Evolutionary conservation across 225 moss, liverwort and hornwort genomes (phyloP).

Genomic region (Ulota crispa): DNA sequence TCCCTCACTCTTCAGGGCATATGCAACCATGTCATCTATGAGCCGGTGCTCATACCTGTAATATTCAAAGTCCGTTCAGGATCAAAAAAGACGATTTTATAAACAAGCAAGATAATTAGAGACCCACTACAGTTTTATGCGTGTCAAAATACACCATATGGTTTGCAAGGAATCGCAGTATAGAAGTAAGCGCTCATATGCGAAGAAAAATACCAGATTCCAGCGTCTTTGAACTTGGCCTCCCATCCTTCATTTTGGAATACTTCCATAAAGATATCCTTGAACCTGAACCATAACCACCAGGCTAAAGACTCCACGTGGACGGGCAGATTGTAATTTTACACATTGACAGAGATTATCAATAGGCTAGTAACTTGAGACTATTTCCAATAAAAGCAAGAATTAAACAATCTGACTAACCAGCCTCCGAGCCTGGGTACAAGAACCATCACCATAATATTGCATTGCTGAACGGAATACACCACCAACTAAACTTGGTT

Average conservation of each 20-base stretch:
- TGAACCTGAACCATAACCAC: slow-evolving; percentile 63
- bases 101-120: not conserved
- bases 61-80: slow-evolving; percentile 3
- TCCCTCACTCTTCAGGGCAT: slow-evolving; percentile 85
- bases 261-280: slow-evolving; percentile 87
- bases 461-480: not conserved
- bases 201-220: slow-evolving; percentile 63
- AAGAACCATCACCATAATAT: not conserved
- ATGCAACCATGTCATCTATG: slow-evolving; percentile 98
- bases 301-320: not conserved
- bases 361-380: not conserved
- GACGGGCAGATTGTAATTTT: not conserved
- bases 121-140: not conserved
- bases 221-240: slow-evolving; percentile 79
- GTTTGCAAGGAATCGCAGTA: not conserved
- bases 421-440: not conserved
- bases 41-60: slow-evolving; percentile 91
- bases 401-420: not conserved
- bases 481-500: not conserved
- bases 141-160: not conserved
- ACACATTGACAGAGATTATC: not conserved
- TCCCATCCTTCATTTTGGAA: slow-evolving; percentile 61
- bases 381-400: not conserved
- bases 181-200: not conserved
- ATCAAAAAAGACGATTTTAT: not conserved